Evolutionary conservation across 106 monocot genomes (phyloP).

Genomic region (Dactylorhiza incarnata): DNA sequence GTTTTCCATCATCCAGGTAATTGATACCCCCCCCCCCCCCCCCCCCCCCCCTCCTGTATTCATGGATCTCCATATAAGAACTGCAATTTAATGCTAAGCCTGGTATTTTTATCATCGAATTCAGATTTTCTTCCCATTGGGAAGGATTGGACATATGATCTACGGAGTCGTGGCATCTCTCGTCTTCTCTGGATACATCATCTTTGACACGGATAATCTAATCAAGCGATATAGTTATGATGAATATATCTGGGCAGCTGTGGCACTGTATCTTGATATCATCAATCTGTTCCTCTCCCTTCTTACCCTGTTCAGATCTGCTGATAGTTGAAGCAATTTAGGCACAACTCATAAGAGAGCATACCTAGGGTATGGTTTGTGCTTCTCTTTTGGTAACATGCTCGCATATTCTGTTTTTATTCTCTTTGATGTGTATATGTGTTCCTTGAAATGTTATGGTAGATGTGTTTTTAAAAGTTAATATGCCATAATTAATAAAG

Average conservation of each 20-base stretch:
- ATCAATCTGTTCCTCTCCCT: slow-evolving; percentile 30
- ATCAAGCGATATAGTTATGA: slow-evolving; percentile 50
- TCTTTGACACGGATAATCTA: slow-evolving; percentile 35
- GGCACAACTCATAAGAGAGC: neutral
- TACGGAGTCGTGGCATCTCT: slow-evolving; percentile 13
- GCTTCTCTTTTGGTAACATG: neutral
- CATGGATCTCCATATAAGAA: neutral
- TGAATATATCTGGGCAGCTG: slow-evolving; percentile 29
- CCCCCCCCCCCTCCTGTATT: neutral
- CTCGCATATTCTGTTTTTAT: neutral
- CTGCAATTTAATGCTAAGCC: too few relatives aligned
- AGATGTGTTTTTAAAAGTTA: neutral
- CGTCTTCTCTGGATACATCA: slow-evolving; percentile 29
- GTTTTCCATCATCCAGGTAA: slow-evolving; percentile 34
- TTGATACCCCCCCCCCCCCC: neutral
- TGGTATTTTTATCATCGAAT: neutral
- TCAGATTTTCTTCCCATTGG: slow-evolving; percentile 25
- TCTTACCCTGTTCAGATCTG: slow-evolving; percentile 11
- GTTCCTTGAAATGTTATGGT: neutral
- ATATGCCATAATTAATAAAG: too few relatives aligned
- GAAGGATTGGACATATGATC: slow-evolving; percentile 17
- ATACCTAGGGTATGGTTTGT: neutral
- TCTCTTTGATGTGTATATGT: neutral
- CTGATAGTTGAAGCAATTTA: slow-evolving; percentile 4
- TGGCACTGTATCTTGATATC: slow-evolving; percentile 24